A percentile compares a stretch with the other conserved stretches of the same genome.
phyloP scores from a whole-genome alignment of 73 alveolate genomes.

The Diophrys appendiculata region DNA sequence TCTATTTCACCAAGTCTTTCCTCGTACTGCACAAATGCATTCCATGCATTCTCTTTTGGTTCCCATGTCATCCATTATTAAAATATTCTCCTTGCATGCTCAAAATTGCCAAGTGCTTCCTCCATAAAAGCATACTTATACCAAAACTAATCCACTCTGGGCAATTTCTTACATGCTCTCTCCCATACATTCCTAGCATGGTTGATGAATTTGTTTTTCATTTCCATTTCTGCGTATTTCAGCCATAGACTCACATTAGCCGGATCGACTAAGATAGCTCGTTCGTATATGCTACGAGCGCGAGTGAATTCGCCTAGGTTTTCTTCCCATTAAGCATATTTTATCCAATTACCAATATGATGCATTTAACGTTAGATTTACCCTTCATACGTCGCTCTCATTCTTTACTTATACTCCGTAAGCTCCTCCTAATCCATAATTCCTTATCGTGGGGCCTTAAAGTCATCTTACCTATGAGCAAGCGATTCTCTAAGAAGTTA shows the following conservation, averaged over 20 bases:
- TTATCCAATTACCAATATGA: conserved; percentile 95
- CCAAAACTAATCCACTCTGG: conserved; percentile 98
- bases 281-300: conserved; percentile 97
- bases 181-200: conserved; percentile 99
- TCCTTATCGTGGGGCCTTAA: conserved; percentile 79
- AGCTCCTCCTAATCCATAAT: conserved; percentile 96
- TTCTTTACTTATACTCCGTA: conserved; percentile 89
- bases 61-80: conserved; percentile 97
- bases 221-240: conserved; percentile 99
- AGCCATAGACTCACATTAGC: conserved; percentile 91
- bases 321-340: conserved; percentile 95
- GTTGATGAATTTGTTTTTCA: conserved; percentile 97
- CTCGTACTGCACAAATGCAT: conserved; percentile 89
- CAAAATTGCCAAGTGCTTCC: conserved; percentile 92
- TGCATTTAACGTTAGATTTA: conserved; percentile 85
- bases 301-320: conserved; percentile 81
- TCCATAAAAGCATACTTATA: conserved; percentile 98
- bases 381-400: conserved; percentile 93
- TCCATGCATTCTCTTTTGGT: conserved; percentile 96
- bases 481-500: conserved; percentile 95
- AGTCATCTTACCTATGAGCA: conserved; percentile 91
- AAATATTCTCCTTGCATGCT: conserved; percentile 92
- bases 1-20: conserved; percentile 94
- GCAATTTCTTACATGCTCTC: conserved; percentile 93
- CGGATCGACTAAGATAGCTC: conserved; percentile 98